Conservation (phyloP, 2,329 filamentous ascomycete genomes). For the Arthrobotrys sinensis region DNA sequence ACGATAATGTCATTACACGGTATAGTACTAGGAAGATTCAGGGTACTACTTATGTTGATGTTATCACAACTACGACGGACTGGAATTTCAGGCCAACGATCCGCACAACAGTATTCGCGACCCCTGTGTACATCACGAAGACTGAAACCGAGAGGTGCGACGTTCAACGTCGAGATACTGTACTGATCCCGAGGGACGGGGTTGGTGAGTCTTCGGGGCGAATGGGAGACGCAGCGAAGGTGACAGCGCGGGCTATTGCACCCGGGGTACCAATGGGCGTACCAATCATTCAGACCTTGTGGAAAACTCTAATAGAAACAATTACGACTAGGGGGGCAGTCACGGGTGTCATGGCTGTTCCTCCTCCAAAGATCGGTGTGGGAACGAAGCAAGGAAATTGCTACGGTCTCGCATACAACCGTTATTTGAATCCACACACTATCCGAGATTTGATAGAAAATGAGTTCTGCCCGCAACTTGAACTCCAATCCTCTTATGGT, state of each 20-base stretch:
- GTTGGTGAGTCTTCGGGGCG: not conserved
- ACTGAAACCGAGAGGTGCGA: not conserved
- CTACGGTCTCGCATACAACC: conserved; percentile 27
- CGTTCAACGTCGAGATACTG: too few species aligned
- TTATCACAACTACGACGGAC: not conserved
- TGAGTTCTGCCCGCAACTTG: conserved; percentile 25
- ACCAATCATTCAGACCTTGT: conserved; percentile 3
- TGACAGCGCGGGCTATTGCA: not conserved
- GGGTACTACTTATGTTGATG: not conserved
- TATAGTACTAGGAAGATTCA: not conserved
- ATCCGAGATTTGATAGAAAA: conserved; percentile 30
- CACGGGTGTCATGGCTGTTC: conserved; percentile 6
- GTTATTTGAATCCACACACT: conserved; percentile 27
- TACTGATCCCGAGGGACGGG: too few species aligned
- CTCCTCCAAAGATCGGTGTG: conserved; percentile 20
- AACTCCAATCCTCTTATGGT: conserved; percentile 2
- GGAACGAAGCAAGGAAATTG: conserved; percentile 36
- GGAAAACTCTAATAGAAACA: conserved; percentile 7
- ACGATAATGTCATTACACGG: not conserved
- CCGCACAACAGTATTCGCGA: not conserved
- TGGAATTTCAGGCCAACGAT: conserved; percentile 7
- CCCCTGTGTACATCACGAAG: not conserved
- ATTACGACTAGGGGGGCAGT: not conserved
- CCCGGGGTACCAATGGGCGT: too few species aligned
- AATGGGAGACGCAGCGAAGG: not conserved